A percentile compares a stretch with the other conserved stretches of the same genome.
Conservation (phyloP, 306 rosid genomes). For the Argentina anserina region DNA sequence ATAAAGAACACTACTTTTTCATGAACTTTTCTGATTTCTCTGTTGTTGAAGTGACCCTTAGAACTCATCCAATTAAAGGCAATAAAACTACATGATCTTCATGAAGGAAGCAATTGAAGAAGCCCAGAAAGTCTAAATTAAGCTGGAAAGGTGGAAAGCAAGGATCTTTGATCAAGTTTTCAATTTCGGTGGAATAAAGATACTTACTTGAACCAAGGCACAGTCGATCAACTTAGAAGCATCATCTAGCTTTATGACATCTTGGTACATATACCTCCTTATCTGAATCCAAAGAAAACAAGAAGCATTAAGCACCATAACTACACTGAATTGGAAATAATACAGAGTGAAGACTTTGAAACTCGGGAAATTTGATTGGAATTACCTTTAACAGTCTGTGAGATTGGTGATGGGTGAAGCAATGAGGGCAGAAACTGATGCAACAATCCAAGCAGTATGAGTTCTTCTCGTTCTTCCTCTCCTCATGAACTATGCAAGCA, state of each 20-base stretch:
- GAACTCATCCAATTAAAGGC: not conserved
- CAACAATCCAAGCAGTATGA: constrained; percentile 85
- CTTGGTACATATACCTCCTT: constrained; percentile 79
- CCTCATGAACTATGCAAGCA: constrained; percentile 86
- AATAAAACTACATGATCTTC: constrained; percentile 4
- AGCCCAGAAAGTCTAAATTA: constrained; percentile 1
- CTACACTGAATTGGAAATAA: not conserved
- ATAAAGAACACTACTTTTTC: not conserved
- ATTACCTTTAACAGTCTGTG: constrained; percentile 81
- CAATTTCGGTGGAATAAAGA: not conserved
- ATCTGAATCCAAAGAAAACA: constrained; percentile 39
- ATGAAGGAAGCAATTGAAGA: not conserved
- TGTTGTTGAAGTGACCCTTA: not conserved
- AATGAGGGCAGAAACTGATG: constrained; percentile 88
- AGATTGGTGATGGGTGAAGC: constrained; percentile 62
- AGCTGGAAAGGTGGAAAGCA: not conserved
- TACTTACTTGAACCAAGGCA: constrained; percentile 69
- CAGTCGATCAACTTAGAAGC: constrained; percentile 76
- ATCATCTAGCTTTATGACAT: constrained; percentile 74
- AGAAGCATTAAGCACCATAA: not conserved
- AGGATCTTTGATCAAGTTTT: not conserved
- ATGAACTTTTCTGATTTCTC: not conserved
- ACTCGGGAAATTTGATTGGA: not conserved
- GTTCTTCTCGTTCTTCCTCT: constrained; percentile 87
- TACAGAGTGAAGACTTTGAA: not conserved